Base-by-base conservation (phyloP, 2,329 filamentous ascomycete species). In the Tolypocladium amazonense region DNA sequence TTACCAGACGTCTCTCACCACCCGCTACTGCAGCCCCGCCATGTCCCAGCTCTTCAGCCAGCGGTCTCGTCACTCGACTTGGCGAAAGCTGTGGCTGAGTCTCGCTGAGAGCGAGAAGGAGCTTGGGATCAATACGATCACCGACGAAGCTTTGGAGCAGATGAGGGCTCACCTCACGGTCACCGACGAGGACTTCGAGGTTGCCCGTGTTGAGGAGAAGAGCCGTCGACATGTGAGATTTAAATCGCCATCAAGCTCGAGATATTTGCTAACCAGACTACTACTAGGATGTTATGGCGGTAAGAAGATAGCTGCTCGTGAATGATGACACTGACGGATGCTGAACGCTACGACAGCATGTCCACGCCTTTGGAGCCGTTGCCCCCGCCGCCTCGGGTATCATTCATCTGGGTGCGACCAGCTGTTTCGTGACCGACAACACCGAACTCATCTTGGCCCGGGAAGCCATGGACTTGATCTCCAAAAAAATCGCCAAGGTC, bases 11-110 rank as follows among this genome's bases (percentile, higher is more conserved):
- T 83, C 88, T 39, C 77, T 92, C 66, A 86, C 83, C 65, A 81
- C 80, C 66, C 84, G 90, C 67, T 94, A 94, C 78, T 86, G 86
- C 75, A 88, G 82, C 66, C 25, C 47, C 63, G 88, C 89, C 75
- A 92, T 94, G 88, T 82, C 87, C 67, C 81, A 82, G 64, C 84
- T 96, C 62, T 97, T 96, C 79, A 88, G 86, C 66, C 84, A 87
- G 61, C 84, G 90, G 52, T 87, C 85, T 58, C 82, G 91, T 37
- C 85, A 87, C 72, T 87, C 84, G 50, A 91, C 86, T 59, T 95
- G 91, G 91, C 85, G 92, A 64, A 82, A 89, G 71, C 84, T 96
- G 23, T 97, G 92, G 92, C 78, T 93, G 53, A 86, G 82, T 75
- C 87, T 96, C 14, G 92, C 92, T 30, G 88, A 96, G 78, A 80